phyloP scores from a whole-genome alignment of 768 basidiomycete genomes.

The Tricholoma terreum region DNA sequence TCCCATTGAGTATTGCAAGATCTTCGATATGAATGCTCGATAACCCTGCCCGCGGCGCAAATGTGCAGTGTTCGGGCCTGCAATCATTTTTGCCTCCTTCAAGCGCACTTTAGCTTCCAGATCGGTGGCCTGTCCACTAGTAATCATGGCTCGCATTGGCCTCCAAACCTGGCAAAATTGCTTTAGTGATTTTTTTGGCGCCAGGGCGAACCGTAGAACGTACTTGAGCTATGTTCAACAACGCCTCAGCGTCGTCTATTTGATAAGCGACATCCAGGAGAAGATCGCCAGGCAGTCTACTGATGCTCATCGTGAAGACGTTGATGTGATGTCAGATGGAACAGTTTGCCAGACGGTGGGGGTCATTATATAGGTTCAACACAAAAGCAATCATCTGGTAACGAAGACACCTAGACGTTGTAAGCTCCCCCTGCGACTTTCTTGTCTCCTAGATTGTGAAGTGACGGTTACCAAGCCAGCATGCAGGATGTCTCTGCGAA shows the following conservation, averaged over 20 bases:
- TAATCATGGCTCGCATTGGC: not conserved
- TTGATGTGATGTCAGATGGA: not conserved
- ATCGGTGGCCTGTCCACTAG: not conserved
- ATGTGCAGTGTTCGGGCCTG: not conserved
- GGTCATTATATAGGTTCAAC: not conserved
- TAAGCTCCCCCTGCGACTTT: not conserved
- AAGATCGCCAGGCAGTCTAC: not conserved
- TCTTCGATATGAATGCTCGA: not conserved
- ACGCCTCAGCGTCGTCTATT: not conserved
- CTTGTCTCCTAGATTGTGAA: not conserved
- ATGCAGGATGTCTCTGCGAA: not conserved
- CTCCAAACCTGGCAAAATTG: not conserved
- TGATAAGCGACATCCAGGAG: conserved; percentile 1
- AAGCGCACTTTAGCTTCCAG: not conserved
- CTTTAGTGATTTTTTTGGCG: no score
- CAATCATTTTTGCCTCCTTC: not conserved
- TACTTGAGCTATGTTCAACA: not conserved
- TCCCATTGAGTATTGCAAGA: not conserved
- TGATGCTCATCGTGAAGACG: not conserved
- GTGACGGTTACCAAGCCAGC: not conserved
- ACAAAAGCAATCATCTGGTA: not conserved
- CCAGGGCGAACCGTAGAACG: not conserved
- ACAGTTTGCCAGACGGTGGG: not conserved
- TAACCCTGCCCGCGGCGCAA: not conserved
- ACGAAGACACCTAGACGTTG: not conserved